Base-by-base conservation (phyloP, 2,329 filamentous ascomycete species). In the Erysiphe pisi region DNA sequence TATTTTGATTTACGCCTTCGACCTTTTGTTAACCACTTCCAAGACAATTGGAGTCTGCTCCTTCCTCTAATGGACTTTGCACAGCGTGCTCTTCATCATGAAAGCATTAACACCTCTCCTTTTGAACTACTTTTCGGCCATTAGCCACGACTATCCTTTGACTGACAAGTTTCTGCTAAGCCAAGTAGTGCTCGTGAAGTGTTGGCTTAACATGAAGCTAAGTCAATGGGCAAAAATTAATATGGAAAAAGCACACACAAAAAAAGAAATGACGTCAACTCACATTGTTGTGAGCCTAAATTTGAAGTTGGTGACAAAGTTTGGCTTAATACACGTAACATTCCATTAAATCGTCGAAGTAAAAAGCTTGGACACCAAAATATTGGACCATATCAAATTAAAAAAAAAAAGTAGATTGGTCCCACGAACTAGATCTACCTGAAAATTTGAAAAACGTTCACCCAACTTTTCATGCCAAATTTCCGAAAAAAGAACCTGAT, bases 1-100 rank as follows among this genome's bases (percentile, higher is more conserved):
- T 79, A 77, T n/a, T 22, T 80, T 20, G 78, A 80, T 63, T 40
- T 77, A 36, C 43, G 75, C 11, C 76, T 80, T 7, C 56, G 77
- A 12, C 36, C n/a, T 58, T 76, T 58, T 45, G 25, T 76, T 18
- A 76, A 76, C 49, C 31, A 76, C n/a, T 61, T 36, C 49, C 74
- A 76, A 63, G 74, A 76, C 40, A 61, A 76, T 28, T 76, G 74
- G 74, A 36, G 47, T 12, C 40, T 40, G 43, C 25, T 58, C 20
- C 28, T 76, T 14, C 56, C 56, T 36, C 47, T 61, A 31, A 61
- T 61, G 49, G 74, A 76, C 36, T 52, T 49, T 28, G 71, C 71
- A 40, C 71, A 75, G 14, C 43, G 9, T 12, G 36, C 71, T 12
- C 71, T 75, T 40, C 43, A 49, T 28, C 49, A 75, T 56, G 71